Conservation (phyloP, 2,329 filamentous ascomycete species). For the Colletotrichum sansevieriae region DNA sequence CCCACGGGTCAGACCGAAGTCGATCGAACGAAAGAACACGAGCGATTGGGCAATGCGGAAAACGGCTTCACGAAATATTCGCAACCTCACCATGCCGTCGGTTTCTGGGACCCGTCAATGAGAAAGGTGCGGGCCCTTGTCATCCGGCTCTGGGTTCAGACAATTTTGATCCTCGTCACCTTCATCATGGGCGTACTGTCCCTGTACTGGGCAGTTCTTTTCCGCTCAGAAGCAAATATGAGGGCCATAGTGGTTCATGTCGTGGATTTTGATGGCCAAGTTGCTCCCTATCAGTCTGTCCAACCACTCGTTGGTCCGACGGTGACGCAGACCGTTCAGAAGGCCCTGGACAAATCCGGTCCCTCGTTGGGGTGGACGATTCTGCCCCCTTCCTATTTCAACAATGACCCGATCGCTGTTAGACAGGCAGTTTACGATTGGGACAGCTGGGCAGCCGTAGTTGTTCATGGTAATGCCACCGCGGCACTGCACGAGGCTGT, state of each 20-base stretch:
- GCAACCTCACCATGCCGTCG: conserved; percentile 52
- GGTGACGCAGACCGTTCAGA: conserved; percentile 59
- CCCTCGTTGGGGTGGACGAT: conserved; percentile 64
- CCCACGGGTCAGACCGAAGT: not conserved
- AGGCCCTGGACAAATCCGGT: conserved; percentile 54
- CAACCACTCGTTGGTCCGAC: conserved; percentile 68
- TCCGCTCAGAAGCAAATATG: conserved; percentile 61
- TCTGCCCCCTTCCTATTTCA: conserved; percentile 63
- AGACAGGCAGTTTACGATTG: conserved; percentile 71
- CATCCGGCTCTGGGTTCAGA: conserved; percentile 46
- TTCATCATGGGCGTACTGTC: conserved; percentile 70
- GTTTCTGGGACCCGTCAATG: conserved; percentile 58
- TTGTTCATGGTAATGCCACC: conserved; percentile 74
- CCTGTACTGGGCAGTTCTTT: conserved; percentile 73
- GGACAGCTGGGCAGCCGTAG: conserved; percentile 70
- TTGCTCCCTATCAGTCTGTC: conserved; percentile 62
- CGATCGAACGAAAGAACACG: conserved; percentile 1
- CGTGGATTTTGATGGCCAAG: conserved; percentile 72
- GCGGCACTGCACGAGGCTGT: conserved; percentile 68
- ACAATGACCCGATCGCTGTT: conserved; percentile 67
- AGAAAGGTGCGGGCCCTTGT: conserved; percentile 47
- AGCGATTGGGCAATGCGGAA: not conserved
- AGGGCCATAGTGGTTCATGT: conserved; percentile 66
- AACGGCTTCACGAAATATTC: not conserved
- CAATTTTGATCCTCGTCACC: conserved; percentile 59